These are phyloP conservation scores for Penicillium cataractarum DNA, from an alignment of 495 filamentous ascomycete species.

Conservation along the genomic window DNA sequence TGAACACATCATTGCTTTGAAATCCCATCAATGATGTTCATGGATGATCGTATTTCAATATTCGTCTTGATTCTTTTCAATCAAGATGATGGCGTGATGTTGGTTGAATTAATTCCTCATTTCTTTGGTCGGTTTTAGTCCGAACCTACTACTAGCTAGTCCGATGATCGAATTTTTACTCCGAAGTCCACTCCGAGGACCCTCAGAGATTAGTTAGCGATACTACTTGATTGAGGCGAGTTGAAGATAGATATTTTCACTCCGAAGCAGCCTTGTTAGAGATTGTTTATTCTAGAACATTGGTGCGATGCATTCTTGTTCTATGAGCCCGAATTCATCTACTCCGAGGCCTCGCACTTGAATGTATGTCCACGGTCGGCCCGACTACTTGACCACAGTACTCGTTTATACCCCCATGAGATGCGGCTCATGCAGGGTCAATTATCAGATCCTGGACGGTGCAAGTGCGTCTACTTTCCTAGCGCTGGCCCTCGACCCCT, in stretches of 20 bases:
- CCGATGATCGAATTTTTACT: constrained; percentile 4
- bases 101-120: neutral
- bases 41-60: neutral
- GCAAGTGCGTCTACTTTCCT: too few species aligned
- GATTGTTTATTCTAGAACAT: neutral
- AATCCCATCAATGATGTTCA: constrained; percentile 2
- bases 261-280: neutral
- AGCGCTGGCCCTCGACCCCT: too few species aligned
- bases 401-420: neutral
- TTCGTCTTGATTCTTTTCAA: neutral
- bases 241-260: constrained; percentile 1
- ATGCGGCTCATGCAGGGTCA: too few species aligned
- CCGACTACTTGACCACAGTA: neutral
- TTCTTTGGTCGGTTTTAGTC: neutral
- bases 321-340: neutral
- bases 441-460: too few species aligned
- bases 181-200: constrained; percentile 15
- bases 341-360: neutral
- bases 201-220: constrained; percentile 1
- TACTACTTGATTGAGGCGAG: constrained; percentile 17
- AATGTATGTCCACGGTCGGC: neutral
- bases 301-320: neutral
- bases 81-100: constrained; percentile 10
- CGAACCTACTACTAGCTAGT: neutral
- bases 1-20: constrained; percentile 1